These are phyloP conservation scores for Heliophila coronopifolia DNA, from an alignment of 441 rosid species.

Conservation along the genomic window DNA sequence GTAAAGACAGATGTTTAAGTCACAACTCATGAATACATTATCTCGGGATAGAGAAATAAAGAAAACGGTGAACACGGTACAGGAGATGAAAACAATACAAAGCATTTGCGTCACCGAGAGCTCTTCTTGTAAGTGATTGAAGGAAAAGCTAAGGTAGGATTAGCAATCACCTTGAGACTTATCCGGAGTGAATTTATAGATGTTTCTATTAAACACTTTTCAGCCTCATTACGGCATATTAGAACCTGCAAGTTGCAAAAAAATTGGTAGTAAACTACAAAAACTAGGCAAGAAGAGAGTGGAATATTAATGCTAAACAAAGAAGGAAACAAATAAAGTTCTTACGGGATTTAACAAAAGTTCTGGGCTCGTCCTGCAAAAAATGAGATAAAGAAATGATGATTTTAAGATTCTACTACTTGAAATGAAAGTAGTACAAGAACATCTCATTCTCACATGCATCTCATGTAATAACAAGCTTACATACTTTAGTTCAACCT, in stretches of 20 bases:
- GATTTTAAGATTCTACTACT: constrained; percentile 17
- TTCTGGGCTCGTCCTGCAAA: constrained; percentile 86
- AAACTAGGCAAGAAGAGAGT: background rate
- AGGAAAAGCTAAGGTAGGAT: constrained; percentile 9
- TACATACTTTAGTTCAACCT: constrained; percentile 91
- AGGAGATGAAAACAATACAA: background rate
- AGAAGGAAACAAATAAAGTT: constrained; percentile 17
- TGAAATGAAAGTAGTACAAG: constrained; percentile 7
- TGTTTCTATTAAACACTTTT: constrained; percentile 91
- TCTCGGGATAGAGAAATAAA: background rate
- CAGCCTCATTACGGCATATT: constrained; percentile 92
- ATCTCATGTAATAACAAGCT: constrained; percentile 18
- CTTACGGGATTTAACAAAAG: constrained; percentile 91
- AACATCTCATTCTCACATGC: constrained; percentile 21
- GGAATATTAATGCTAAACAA: constrained; percentile 6
- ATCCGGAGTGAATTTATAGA: constrained; percentile 88
- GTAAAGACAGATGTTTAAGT: background rate
- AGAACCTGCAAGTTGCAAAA: constrained; percentile 50
- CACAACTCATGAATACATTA: background rate
- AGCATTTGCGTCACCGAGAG: background rate
- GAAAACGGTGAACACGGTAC: background rate
- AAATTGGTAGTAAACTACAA: background rate
- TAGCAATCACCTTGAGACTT: constrained; percentile 73
- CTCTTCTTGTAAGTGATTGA: background rate
- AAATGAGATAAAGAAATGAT: constrained; percentile 18